Evolutionary conservation across 805 yeast species (phyloP).

Genomic region (Starmerella scarabaei): DNA sequence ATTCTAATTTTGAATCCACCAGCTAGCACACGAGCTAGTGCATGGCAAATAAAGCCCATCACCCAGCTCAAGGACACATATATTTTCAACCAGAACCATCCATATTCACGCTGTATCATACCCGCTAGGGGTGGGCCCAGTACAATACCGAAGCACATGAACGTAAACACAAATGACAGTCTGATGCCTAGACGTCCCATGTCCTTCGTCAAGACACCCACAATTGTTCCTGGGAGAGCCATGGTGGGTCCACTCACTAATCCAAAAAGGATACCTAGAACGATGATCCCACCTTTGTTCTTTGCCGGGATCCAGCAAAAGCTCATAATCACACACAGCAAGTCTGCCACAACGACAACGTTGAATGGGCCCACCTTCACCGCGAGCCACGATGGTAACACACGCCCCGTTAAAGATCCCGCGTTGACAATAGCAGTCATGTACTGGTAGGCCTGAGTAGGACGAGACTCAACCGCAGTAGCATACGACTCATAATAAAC

Average conservation of each 20-base stretch:
- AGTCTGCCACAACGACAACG: constrained; percentile 25
- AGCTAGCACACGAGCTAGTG: neutral
- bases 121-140: constrained; percentile 27
- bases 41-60: constrained; percentile 4
- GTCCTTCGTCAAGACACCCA: constrained; percentile 24
- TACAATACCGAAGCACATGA: constrained; percentile 38
- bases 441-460: constrained; percentile 18
- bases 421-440: constrained; percentile 28
- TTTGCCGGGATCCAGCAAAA: constrained; percentile 29
- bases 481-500: constrained; percentile 28
- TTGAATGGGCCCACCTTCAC: constrained; percentile 39
- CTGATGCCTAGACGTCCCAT: constrained; percentile 23
- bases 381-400: constrained; percentile 36
- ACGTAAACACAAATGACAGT: constrained; percentile 51
- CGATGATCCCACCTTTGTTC: constrained; percentile 23
- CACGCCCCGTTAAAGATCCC: constrained; percentile 37
- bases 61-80: constrained; percentile 11
- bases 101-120: constrained; percentile 17
- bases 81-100: constrained; percentile 18
- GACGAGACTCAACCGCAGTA: constrained; percentile 12
- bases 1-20: neutral
- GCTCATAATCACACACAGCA: constrained; percentile 24
- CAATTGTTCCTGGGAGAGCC: constrained; percentile 26
- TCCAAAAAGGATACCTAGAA: constrained; percentile 25
- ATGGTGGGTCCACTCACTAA: constrained; percentile 26